Percentiles rank a stretch among this genome's conserved stretches.
phyloP scores from a whole-genome alignment of 768 basidiomycete species.

The Lactifluus echinatus region DNA sequence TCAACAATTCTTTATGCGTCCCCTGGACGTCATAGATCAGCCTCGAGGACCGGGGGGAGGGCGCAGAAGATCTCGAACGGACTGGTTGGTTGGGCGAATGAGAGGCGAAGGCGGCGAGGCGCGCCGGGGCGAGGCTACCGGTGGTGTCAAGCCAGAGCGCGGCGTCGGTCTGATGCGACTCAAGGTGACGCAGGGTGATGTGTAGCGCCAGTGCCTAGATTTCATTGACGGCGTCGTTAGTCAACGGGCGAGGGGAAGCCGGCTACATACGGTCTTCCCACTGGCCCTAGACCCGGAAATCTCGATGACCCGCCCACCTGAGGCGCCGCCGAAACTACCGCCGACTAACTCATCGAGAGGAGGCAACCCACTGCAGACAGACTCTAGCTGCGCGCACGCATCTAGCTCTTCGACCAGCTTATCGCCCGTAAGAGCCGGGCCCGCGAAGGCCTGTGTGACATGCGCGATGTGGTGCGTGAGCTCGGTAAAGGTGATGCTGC shows the following conservation, averaged over 20 bases:
- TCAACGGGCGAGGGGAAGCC: neutral
- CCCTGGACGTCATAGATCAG: neutral
- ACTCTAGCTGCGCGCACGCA: slow-evolving; percentile 24
- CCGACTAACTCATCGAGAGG: slow-evolving; percentile 45
- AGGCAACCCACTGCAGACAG: slow-evolving; percentile 31
- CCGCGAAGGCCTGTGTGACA: slow-evolving; percentile 7
- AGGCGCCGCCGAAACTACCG: slow-evolving; percentile 34
- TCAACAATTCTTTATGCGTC: neutral
- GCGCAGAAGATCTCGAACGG: neutral
- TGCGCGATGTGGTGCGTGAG: slow-evolving; percentile 11
- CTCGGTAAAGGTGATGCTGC: slow-evolving; percentile 12
- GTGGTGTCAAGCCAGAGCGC: slow-evolving; percentile 67
- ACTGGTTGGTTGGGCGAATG: slow-evolving; percentile 22
- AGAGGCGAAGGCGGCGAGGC: slow-evolving; percentile 31
- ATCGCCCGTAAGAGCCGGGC: slow-evolving; percentile 23
- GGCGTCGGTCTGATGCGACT: slow-evolving; percentile 28
- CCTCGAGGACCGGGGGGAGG: no score
- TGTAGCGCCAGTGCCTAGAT: slow-evolving; percentile 59
- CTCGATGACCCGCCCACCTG: slow-evolving; percentile 45
- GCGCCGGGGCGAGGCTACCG: slow-evolving; percentile 53
- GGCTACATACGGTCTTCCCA: slow-evolving; percentile 58
- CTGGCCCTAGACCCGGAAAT: slow-evolving; percentile 56
- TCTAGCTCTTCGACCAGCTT: slow-evolving; percentile 25
- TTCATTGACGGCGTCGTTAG: no score
- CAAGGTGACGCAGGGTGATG: slow-evolving; percentile 46